A percentile compares a stretch with the other conserved stretches of the same genome.
phyloP scores from a whole-genome alignment of 2,329 filamentous ascomycete species.

The Eutypa lata region DNA sequence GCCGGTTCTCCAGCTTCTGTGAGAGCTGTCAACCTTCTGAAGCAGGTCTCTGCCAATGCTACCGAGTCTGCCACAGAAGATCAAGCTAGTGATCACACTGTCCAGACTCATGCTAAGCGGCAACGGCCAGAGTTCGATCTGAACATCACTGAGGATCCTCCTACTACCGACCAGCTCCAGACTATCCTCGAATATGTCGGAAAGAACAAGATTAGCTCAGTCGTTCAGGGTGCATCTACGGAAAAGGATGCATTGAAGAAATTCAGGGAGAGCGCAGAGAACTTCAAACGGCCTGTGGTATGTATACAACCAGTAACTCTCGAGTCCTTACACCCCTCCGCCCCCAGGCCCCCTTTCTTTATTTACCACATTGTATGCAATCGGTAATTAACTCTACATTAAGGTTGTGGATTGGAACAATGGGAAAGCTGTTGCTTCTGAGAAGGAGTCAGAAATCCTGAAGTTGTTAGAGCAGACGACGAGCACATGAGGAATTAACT shows the following conservation, averaged over 20 bases:
- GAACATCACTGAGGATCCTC: constrained; percentile 74
- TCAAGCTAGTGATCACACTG: constrained; percentile 64
- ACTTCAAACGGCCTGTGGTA: constrained; percentile 76
- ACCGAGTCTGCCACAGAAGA: constrained; percentile 67
- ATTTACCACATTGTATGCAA: neutral
- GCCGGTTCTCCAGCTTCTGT: constrained; percentile 69
- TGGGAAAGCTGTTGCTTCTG: constrained; percentile 74
- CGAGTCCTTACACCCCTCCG: neutral
- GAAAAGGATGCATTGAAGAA: constrained; percentile 76
- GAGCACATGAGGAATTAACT: constrained; percentile 14
- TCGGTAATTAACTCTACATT: constrained; percentile 19
- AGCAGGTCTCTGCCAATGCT: constrained; percentile 72
- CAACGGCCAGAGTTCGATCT: constrained; percentile 75
- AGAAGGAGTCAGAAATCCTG: constrained; percentile 84
- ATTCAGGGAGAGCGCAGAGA: constrained; percentile 66
- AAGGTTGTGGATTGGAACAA: constrained; percentile 89
- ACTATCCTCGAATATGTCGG: constrained; percentile 84
- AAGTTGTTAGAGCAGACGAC: constrained; percentile 66
- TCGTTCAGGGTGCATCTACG: constrained; percentile 72
- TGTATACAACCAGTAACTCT: constrained; percentile 33
- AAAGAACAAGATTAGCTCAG: constrained; percentile 49
- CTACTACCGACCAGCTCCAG: constrained; percentile 78
- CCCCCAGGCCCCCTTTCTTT: neutral
- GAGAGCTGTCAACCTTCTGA: constrained; percentile 72
- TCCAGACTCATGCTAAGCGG: constrained; percentile 50